A percentile compares a stretch with the other conserved stretches of the same genome.
These are phyloP conservation scores for Apiospora arundinis DNA, from an alignment of 2,329 filamentous ascomycete species.

Conservation along the genomic window DNA sequence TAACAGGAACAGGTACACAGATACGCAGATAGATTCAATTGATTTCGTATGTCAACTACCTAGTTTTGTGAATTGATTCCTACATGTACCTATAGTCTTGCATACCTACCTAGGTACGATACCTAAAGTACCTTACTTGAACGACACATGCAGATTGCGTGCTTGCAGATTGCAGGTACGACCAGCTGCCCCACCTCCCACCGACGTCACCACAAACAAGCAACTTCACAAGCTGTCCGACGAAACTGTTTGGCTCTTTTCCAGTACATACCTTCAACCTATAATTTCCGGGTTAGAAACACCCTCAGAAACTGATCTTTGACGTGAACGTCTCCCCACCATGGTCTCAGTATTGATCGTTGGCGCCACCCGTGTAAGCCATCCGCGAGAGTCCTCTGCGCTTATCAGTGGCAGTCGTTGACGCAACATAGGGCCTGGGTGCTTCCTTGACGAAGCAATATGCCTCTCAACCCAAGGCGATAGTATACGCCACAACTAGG, in stretches of 20 bases:
- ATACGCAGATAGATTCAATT: not conserved
- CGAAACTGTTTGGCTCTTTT: too few relatives aligned
- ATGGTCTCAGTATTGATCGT: constrained; percentile 66
- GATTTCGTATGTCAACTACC: not conserved
- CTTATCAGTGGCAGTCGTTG: not conserved
- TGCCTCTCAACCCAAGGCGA: constrained; percentile 50
- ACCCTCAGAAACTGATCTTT: not conserved
- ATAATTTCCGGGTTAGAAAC: not conserved
- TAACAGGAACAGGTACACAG: not conserved
- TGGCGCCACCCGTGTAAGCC: constrained; percentile 63
- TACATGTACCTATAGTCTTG: too few relatives aligned
- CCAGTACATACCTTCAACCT: not conserved
- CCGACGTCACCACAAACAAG: not conserved
- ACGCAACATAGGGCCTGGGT: constrained; percentile 59
- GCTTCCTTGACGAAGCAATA: constrained; percentile 66
- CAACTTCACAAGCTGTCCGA: too few relatives aligned
- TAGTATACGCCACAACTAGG: constrained; percentile 67
- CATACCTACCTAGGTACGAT: too few relatives aligned
- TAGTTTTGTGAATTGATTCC: too few relatives aligned
- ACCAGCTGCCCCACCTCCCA: constrained; percentile 4
- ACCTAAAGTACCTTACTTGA: too few relatives aligned
- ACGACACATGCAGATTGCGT: not conserved
- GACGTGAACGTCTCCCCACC: not conserved
- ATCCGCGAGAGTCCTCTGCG: not conserved
- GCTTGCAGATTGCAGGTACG: not conserved